Evolutionary conservation across 2,329 filamentous ascomycete species (phyloP).

Genomic region (Colletotrichum tropicicola): DNA sequence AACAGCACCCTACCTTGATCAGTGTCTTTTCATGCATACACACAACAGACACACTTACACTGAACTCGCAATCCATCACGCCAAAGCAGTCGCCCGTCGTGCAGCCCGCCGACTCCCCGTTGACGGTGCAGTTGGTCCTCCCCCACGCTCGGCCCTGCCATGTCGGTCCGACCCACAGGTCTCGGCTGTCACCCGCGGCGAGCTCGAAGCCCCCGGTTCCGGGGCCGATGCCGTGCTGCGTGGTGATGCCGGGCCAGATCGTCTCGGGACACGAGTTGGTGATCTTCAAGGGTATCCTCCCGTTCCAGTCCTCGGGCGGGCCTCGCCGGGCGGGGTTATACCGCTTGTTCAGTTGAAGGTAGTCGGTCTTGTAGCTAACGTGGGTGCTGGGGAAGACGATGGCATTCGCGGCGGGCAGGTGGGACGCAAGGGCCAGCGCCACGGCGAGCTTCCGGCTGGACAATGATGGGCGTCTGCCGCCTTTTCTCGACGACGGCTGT

Average conservation of each 20-base stretch:
- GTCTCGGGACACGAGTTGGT: slow-evolving; percentile 77
- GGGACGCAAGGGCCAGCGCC: slow-evolving; percentile 5
- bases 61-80: slow-evolving; percentile 72
- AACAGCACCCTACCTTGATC: slow-evolving; percentile 66
- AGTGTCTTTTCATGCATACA: not conserved
- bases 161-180: slow-evolving; percentile 73
- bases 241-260: slow-evolving; percentile 81
- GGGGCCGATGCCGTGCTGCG: slow-evolving; percentile 76
- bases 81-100: slow-evolving; percentile 80
- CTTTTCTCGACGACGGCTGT: slow-evolving; percentile 5
- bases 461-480: not conserved
- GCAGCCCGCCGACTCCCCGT: slow-evolving; percentile 73
- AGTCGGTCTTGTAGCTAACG: slow-evolving; percentile 31
- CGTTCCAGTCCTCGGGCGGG: slow-evolving; percentile 43
- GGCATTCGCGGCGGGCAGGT: slow-evolving; percentile 1
- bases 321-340: slow-evolving; percentile 38
- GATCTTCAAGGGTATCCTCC: slow-evolving; percentile 68
- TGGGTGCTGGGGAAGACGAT: slow-evolving; percentile 20
- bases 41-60: slow-evolving; percentile 57
- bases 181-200: slow-evolving; percentile 62
- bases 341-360: slow-evolving; percentile 37
- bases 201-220: slow-evolving; percentile 75
- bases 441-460: slow-evolving; percentile 1
- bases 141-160: slow-evolving; percentile 89
- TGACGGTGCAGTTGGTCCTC: slow-evolving; percentile 84